Evolutionary conservation across 352 stramenopile species (phyloP).

Genomic region (Phytopythium montanum): DNA sequence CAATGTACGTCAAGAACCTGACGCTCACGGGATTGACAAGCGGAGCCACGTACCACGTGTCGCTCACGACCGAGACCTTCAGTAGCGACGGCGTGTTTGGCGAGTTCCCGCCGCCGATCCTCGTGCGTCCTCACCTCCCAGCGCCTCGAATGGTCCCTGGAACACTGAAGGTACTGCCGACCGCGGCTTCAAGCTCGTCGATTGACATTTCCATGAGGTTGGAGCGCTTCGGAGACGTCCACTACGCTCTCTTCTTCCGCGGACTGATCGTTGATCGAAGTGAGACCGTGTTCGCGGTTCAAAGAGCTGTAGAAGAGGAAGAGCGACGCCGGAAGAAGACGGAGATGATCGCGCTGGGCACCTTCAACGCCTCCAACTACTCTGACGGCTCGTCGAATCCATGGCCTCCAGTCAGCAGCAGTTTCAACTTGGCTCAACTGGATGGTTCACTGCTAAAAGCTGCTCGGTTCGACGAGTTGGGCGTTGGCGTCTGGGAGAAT

Average conservation of each 20-base stretch:
- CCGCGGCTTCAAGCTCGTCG: conserved; percentile 35
- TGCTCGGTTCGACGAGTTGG: conserved; percentile 49
- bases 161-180: conserved; percentile 31
- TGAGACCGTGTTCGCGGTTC: conserved; percentile 8
- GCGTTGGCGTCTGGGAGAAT: conserved; percentile 67
- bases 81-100: conserved; percentile 64
- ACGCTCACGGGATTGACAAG: conserved; percentile 37
- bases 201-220: conserved; percentile 54
- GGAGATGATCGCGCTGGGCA: conserved; percentile 6
- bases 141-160: conserved; percentile 35
- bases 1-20: conserved; percentile 57
- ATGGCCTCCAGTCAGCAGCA: conserved; percentile 49
- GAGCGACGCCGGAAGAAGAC: conserved; percentile 6
- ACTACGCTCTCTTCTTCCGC: conserved; percentile 76
- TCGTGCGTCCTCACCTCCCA: conserved; percentile 55
- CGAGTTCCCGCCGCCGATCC: conserved; percentile 62
- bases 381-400: conserved; percentile 11
- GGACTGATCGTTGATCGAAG: conserved; percentile 38
- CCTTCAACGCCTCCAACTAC: conserved; percentile 14
- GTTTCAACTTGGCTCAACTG: conserved; percentile 36
- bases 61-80: conserved; percentile 68
- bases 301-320: conserved; percentile 10
- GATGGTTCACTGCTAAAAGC: conserved; percentile 48
- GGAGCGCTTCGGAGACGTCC: conserved; percentile 59
- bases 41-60: conserved; percentile 68